Conservation (phyloP, 2,329 filamentous ascomycete species). For the Capronia americana region DNA sequence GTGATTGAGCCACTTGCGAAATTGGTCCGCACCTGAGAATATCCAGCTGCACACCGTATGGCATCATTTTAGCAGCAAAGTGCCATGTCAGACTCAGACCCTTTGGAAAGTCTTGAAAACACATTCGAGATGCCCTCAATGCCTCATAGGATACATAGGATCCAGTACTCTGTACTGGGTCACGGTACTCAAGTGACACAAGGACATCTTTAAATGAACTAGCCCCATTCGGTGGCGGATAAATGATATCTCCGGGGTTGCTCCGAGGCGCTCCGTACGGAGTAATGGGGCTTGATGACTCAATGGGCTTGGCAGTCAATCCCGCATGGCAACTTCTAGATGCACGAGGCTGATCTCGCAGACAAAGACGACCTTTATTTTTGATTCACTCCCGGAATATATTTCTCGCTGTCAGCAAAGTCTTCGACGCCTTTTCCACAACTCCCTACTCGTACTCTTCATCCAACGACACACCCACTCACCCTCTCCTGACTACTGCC, state of each 20-base stretch:
- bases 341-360: slow-evolving; percentile 6
- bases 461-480: neutral
- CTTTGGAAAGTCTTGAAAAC: too few relatives aligned
- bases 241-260: neutral
- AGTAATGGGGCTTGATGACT: slow-evolving; percentile 25
- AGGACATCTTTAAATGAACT: neutral
- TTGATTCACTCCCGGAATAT: neutral
- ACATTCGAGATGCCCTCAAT: neutral
- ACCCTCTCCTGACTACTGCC: neutral
- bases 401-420: too few relatives aligned
- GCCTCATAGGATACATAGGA: too few relatives aligned
- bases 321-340: slow-evolving; percentile 37
- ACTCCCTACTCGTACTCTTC: neutral
- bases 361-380: neutral
- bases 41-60: too few relatives aligned
- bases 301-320: slow-evolving; percentile 24
- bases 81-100: too few relatives aligned
- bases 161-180: too few relatives aligned
- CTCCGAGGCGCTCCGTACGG: neutral
- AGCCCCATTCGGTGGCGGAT: neutral
- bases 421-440: neutral
- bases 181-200: too few relatives aligned
- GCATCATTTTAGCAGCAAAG: too few relatives aligned
- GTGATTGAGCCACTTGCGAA: neutral
- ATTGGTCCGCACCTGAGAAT: neutral